phyloP scores from a whole-genome alignment of 192 early-diverging fungal species.

The Fimicolochytrium jonesii region DNA sequence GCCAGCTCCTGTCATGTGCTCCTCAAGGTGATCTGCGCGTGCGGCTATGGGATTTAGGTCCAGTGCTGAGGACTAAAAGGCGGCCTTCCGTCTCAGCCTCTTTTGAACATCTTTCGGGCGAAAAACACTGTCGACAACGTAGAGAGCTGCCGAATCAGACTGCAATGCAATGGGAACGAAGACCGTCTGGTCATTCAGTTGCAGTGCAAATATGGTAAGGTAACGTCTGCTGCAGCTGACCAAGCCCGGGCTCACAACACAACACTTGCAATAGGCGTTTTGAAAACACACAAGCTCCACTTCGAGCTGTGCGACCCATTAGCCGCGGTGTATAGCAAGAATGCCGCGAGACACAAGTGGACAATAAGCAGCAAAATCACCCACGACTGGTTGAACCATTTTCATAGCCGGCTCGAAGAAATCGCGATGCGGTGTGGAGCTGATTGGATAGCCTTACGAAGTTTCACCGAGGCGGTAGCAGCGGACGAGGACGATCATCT shows the following conservation, averaged over 20 bases:
- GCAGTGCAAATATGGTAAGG: slow-evolving; percentile 37
- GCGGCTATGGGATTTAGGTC: not conserved
- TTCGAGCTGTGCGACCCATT: slow-evolving; percentile 32
- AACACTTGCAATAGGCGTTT: slow-evolving; percentile 26
- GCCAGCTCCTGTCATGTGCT: slow-evolving; percentile 32
- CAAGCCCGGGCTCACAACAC: not conserved
- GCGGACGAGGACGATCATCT: not conserved
- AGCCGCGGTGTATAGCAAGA: slow-evolving; percentile 29
- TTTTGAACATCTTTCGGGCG: slow-evolving; percentile 32
- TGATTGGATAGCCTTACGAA: slow-evolving; percentile 14
- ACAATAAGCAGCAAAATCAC: slow-evolving; percentile 31
- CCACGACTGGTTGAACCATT: slow-evolving; percentile 38
- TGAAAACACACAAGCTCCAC: slow-evolving; percentile 39
- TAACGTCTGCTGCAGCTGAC: not conserved
- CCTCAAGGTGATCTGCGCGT: slow-evolving; percentile 22
- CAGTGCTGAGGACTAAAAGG: not conserved
- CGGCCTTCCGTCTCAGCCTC: slow-evolving; percentile 20
- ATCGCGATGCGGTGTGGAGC: slow-evolving; percentile 27
- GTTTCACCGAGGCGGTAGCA: slow-evolving; percentile 14
- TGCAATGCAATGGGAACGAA: slow-evolving; percentile 11
- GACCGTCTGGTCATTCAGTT: slow-evolving; percentile 36
- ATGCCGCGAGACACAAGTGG: slow-evolving; percentile 24
- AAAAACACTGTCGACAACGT: slow-evolving; percentile 24
- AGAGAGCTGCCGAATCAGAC: slow-evolving; percentile 30
- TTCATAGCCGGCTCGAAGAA: slow-evolving; percentile 32